Evolutionary conservation across 108 stramenopile genomes (phyloP), one percentile per base, ranked within the genome.

Genomic region (Skeletonema grethae): DNA sequence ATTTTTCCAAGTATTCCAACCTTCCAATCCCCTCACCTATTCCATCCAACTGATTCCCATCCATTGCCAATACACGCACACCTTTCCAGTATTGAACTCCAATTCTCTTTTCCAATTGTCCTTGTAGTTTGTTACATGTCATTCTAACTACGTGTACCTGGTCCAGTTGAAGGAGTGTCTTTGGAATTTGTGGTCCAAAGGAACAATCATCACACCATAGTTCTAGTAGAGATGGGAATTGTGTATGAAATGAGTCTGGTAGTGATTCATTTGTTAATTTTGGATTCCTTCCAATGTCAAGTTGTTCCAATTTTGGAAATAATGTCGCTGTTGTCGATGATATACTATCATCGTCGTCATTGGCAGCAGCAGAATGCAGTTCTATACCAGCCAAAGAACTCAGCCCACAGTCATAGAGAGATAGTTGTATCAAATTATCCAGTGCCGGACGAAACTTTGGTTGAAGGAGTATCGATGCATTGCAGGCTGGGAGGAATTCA

Each of bases 271-370:
- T 72, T 10, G 58, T 59, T 4, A 72, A 15, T 4, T 84, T 25
- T 6, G 88, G 88, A 76, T 89, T 89, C 0, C 86, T 65, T 53
- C 88, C 88, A n/a, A 89, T 59, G 74, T 89, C 84, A 7, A 89
- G 60, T 30, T 69, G 82, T 46, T 80, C 69, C 36, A 89, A 55
- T 13, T 72, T 76, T 11, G 86, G 85, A 38, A 79, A 56, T 15
- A 72, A 0, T 4, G 62, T 38, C 7, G 18, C 2, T 4, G 62
- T 24, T 20, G 18, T 3, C 4, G 7, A 2, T 7, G 9, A 2
- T 7, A 41, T 63, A 22, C 6, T 9, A 63, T 11, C 22, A 38
- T 18, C 62, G n/a, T 25, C 8, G 24, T 34, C 61, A 20, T 38
- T 63, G 24, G 2, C 31, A 60, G 4, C 11, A 29, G 16, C 11